phyloP scores from a whole-genome alignment of 192 early-diverging fungal species.

The Rhizophagus clarus region DNA sequence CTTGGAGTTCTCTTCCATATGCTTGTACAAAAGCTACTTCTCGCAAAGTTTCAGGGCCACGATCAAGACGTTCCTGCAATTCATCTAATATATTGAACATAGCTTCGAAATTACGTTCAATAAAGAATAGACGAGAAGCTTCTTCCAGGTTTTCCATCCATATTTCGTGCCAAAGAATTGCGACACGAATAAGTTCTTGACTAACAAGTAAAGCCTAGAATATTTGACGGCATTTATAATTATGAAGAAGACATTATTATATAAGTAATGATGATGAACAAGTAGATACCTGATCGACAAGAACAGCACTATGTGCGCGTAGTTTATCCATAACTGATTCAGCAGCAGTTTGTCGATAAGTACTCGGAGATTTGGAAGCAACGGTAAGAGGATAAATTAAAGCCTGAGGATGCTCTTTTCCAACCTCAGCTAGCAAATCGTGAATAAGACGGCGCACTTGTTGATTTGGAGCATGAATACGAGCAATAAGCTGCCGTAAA shows the following conservation, averaged over 20 bases:
- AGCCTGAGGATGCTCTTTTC: constrained; percentile 94
- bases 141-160: constrained; percentile 95
- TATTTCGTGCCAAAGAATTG: constrained; percentile 96
- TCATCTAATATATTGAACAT: constrained; percentile 87
- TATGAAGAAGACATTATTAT: not conserved
- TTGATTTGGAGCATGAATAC: constrained; percentile 80
- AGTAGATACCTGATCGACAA: constrained; percentile 81
- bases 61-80: constrained; percentile 63
- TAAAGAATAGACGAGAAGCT: constrained; percentile 79
- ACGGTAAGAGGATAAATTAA: constrained; percentile 97
- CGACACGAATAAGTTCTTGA: constrained; percentile 95
- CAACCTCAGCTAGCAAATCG: constrained; percentile 86
- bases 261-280: not conserved
- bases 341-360: constrained; percentile 73
- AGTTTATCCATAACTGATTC: constrained; percentile 91
- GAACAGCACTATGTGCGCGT: constrained; percentile 72
- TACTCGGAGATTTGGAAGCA: constrained; percentile 88
- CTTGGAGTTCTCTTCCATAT: constrained; percentile 82
- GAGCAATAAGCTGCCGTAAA: constrained; percentile 76
- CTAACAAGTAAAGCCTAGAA: constrained; percentile 86
- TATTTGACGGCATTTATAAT: not conserved
- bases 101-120: constrained; percentile 76
- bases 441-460: constrained; percentile 84
- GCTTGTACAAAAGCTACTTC: constrained; percentile 92
- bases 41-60: constrained; percentile 84